phyloP scores from a whole-genome alignment of 768 basidiomycete species.

The Rhodotorula sphaerocarpa region DNA sequence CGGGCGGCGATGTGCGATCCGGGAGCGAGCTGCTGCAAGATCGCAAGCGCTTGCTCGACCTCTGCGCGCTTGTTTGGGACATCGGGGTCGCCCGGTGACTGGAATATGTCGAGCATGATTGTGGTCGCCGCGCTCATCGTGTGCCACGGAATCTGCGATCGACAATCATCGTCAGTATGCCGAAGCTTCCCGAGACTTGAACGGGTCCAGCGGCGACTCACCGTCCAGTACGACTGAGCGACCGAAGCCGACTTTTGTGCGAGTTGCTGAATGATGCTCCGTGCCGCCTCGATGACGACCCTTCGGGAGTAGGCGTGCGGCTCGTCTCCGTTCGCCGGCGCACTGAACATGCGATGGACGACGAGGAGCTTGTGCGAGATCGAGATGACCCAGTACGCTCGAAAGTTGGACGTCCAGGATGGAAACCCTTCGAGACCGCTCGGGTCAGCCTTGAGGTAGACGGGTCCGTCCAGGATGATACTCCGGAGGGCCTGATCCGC shows the following conservation, averaged over 20 bases:
- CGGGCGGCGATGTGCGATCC: slow-evolving; percentile 23
- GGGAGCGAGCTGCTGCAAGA: slow-evolving; percentile 4
- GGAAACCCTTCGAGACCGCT: background rate
- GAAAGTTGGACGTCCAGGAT: slow-evolving; percentile 7
- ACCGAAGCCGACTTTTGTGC: slow-evolving; percentile 1
- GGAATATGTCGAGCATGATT: slow-evolving; percentile 34
- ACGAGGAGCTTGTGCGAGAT: slow-evolving; percentile 31
- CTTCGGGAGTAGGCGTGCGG: slow-evolving; percentile 21
- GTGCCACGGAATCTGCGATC: slow-evolving; percentile 17
- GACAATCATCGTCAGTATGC: no score
- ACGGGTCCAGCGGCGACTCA: background rate
- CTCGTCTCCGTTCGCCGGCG: slow-evolving; percentile 9
- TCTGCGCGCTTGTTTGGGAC: slow-evolving; percentile 22
- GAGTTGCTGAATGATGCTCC: slow-evolving; percentile 26
- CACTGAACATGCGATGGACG: slow-evolving; percentile 29
- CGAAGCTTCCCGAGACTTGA: no score
- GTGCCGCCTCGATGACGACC: slow-evolving; percentile 27
- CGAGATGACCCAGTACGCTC: slow-evolving; percentile 20
- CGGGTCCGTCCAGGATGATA: slow-evolving; percentile 18
- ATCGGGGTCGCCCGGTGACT: slow-evolving; percentile 23
- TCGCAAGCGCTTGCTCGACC: slow-evolving; percentile 25
- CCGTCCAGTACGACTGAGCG: slow-evolving; percentile 27
- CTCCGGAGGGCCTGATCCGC: slow-evolving; percentile 21
- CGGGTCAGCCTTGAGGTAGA: slow-evolving; percentile 10
- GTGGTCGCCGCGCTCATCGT: slow-evolving; percentile 30